Evolutionary conservation across 2,329 filamentous ascomycete genomes (phyloP), one percentile per base, ranked within the genome.

Genomic region (Calonectria naviculata): DNA sequence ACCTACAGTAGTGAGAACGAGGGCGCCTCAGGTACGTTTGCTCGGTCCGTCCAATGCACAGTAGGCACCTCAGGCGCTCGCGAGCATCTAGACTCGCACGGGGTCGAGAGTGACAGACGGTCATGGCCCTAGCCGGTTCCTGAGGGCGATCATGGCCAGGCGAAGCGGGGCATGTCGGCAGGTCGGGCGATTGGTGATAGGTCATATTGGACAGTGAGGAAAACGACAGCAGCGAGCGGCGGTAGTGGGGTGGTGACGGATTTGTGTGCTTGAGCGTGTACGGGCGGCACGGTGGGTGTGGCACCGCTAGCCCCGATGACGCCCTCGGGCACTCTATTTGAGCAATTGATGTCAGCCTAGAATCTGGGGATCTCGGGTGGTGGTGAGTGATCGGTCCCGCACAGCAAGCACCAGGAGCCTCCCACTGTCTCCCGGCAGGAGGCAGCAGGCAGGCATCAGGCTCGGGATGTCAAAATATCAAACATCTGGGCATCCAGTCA

Each of bases 121-220:
- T 44, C 54, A 65, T 65, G 60, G 29, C 71, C 54, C 46, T 67
- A 56, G 31, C 65, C 24, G 41, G 31, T 65, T 56, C 58, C 56
- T 29, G 28, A 34, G 31, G 68, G 36, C 17, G 52, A 60, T 58
- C 60, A 54, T 54, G 41, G 56, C 28, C 46, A 46, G 38, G 19
- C 24, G 31, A 42, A 36, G 64, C 61, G 41, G 54, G 46, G 56
- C 36, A 64, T 65, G 60, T 52, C 64, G 42, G 34, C 44, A 54
- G 52, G 29, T 36, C 46, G 42, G 42, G 54, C 29, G 60, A 17
- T 65, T 61, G 64, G 49, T 71, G 68, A 75, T 70, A 70, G 65
- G 64, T 71, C 67, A 68, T 71, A 65, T 63, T 54, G 17, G 62
- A 29, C 31, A 38, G 31, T 54, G 34, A 36, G 46, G 63, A 64